These are phyloP conservation scores for Aspergillus nanangensis DNA, from an alignment of 495 filamentous ascomycete genomes.

Conservation along the genomic window DNA sequence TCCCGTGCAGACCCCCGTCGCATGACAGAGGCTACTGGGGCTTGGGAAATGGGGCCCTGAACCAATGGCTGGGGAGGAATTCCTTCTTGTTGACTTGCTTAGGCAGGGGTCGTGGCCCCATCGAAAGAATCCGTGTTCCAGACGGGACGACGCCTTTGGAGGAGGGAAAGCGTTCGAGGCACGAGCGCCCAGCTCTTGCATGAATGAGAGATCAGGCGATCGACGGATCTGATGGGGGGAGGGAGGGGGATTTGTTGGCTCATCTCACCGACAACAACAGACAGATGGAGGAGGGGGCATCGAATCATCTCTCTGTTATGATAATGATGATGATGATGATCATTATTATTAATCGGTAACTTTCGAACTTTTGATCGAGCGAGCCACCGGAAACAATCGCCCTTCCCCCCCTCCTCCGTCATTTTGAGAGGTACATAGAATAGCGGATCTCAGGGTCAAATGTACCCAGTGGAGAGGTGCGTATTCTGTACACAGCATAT, in stretches of 20 bases:
- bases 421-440: not conserved
- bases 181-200: constrained; percentile 26
- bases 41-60: constrained; percentile 23
- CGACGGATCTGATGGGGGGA: constrained; percentile 22
- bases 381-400: constrained; percentile 5
- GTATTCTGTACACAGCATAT: constrained; percentile 13
- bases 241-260: constrained; percentile 16
- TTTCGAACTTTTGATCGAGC: constrained; percentile 8
- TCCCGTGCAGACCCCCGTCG: constrained; percentile 37
- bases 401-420: constrained; percentile 5
- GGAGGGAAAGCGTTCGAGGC: constrained; percentile 20
- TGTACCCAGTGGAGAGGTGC: constrained; percentile 9
- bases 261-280: constrained; percentile 21
- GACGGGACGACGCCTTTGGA: constrained; percentile 22
- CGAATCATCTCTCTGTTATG: too few species aligned
- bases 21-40: constrained; percentile 31
- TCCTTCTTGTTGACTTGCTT: too few species aligned
- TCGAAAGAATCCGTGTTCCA: constrained; percentile 17
- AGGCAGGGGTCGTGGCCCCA: constrained; percentile 14
- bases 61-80: too few species aligned
- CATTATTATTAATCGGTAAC: not conserved
- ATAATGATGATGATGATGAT: too few species aligned
- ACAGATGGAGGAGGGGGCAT: constrained; percentile 1
- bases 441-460: not conserved
- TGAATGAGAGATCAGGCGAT: constrained; percentile 30